Evolutionary conservation across 176 grass and related monocot genomes (phyloP).

Genomic region (Oryza longistaminata): DNA sequence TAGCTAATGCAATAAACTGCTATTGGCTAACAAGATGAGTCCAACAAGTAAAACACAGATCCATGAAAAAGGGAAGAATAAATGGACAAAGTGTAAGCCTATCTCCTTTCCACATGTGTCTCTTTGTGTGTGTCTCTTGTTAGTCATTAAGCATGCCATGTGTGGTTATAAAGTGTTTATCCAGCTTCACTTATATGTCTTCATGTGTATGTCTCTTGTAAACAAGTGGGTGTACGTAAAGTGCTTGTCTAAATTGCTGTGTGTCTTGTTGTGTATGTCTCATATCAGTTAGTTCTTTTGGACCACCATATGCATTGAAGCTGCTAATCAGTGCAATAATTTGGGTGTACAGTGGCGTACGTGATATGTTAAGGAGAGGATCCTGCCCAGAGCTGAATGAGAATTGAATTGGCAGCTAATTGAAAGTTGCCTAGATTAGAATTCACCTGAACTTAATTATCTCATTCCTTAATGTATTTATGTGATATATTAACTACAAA

Average conservation of each 20-base stretch:
- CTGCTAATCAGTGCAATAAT: conserved; percentile 31
- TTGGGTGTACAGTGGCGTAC: background rate
- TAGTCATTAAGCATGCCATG: conserved; percentile 5
- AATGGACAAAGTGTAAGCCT: conserved; percentile 4
- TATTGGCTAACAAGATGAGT: conserved; percentile 10
- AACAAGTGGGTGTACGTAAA: conserved; percentile 17
- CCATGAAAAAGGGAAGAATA: background rate
- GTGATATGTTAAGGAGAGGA: conserved; percentile 19
- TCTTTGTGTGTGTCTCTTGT: conserved; percentile 31
- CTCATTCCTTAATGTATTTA: background rate
- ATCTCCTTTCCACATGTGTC: conserved; percentile 6
- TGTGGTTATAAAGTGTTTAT: conserved; percentile 42
- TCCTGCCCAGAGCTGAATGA: background rate
- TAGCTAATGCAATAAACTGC: conserved; percentile 36
- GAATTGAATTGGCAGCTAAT: conserved; percentile 13
- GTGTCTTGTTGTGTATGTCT: conserved; percentile 40
- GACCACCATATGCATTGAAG: conserved; percentile 23
- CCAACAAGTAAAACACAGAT: conserved; percentile 21
- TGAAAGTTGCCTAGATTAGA: background rate
- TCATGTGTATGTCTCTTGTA: conserved; percentile 39
- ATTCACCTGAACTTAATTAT: background rate
- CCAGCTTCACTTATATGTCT: conserved; percentile 36
- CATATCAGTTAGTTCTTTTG: conserved; percentile 34
- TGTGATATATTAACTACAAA: background rate
- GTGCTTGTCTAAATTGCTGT: background rate